A percentile compares a stretch with the other conserved stretches of the same genome.
Conservation (phyloP, 208 protist genomes). For the Trypanosoma brucei region DNA sequence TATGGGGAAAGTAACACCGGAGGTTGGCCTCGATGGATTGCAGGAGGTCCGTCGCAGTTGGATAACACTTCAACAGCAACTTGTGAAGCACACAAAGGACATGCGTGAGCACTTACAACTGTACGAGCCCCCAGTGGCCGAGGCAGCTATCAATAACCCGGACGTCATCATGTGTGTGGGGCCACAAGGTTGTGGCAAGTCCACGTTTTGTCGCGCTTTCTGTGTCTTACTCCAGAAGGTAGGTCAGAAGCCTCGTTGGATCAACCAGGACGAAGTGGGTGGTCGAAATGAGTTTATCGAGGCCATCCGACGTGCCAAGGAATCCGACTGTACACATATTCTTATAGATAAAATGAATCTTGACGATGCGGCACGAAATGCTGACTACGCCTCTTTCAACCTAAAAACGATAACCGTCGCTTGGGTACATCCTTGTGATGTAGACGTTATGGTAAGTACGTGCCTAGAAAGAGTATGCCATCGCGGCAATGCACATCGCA, state of each 20-base stretch:
- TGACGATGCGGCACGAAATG: constrained; percentile 31
- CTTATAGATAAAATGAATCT: constrained; percentile 87
- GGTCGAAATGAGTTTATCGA: constrained; percentile 40
- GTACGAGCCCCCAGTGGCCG: constrained; percentile 6
- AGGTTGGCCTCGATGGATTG: constrained; percentile 31
- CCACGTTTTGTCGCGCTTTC: constrained; percentile 61
- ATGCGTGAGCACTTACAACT: not conserved
- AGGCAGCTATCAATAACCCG: constrained; percentile 7
- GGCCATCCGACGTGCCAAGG: constrained; percentile 35
- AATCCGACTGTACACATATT: constrained; percentile 52
- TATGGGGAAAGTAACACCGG: constrained; percentile 50
- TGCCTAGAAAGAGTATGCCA: constrained; percentile 58
- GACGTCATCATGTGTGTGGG: constrained; percentile 65
- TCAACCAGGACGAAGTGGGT: constrained; percentile 84
- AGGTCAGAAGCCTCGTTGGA: constrained; percentile 49
- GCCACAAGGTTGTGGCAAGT: constrained; percentile 84
- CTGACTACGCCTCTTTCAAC: constrained; percentile 36
- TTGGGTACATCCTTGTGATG: constrained; percentile 45
- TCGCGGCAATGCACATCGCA: constrained; percentile 57
- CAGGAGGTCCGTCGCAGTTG: constrained; percentile 52
- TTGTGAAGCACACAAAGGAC: constrained; percentile 12
- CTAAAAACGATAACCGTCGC: constrained; percentile 33
- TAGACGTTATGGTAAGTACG: constrained; percentile 33
- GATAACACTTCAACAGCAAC: constrained; percentile 55
- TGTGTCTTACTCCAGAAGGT: constrained; percentile 52